Conservation (phyloP, 192 early-diverging fungal genomes). For the Radiomyces spectabilis region DNA sequence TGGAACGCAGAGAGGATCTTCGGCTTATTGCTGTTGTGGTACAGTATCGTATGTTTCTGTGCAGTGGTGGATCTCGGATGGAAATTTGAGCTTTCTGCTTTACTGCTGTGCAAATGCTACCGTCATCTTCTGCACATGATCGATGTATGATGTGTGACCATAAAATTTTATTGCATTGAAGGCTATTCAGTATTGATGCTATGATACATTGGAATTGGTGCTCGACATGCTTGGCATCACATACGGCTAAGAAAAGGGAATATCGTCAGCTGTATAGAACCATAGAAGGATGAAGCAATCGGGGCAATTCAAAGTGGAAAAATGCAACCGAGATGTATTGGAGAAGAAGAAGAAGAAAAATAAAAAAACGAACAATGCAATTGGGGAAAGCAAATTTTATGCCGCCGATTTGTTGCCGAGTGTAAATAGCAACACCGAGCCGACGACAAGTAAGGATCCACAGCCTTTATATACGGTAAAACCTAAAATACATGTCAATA, state of each 20-base stretch:
- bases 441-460: constrained; percentile 41
- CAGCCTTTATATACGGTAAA: constrained; percentile 50
- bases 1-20: not conserved
- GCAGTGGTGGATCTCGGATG: no score
- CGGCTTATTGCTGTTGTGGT: not conserved
- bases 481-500: constrained; percentile 10
- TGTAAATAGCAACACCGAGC: constrained; percentile 46
- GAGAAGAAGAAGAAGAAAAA: not conserved
- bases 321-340: no score
- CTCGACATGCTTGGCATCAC: not conserved
- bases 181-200: not conserved
- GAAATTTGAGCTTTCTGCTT: no score
- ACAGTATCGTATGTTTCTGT: no score
- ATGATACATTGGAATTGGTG: not conserved
- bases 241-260: not conserved
- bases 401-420: constrained; percentile 13
- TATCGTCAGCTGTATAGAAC: not conserved
- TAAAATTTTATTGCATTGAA: not conserved
- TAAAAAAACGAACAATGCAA: not conserved
- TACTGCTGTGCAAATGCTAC: no score
- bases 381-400: not conserved
- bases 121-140: no score
- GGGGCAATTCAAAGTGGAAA: no score
- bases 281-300: not conserved
- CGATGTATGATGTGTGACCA: no score